These are phyloP conservation scores for Colletotrichum nymphaeae DNA, from an alignment of 2,329 filamentous ascomycete species.

Conservation along the genomic window DNA sequence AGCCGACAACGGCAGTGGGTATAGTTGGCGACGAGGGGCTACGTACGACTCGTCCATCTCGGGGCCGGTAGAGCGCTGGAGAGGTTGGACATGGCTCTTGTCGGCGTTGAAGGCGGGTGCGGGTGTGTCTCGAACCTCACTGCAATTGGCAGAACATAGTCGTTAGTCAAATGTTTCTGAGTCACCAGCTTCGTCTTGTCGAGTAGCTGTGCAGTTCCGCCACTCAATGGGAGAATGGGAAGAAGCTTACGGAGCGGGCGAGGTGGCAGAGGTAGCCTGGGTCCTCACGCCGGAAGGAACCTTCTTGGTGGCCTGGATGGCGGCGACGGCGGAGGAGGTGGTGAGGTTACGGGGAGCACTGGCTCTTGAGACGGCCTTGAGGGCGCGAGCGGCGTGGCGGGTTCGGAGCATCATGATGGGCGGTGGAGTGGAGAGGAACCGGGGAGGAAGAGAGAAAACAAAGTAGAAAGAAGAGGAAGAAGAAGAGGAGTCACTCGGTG, in stretches of 20 bases:
- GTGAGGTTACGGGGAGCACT: constrained; percentile 52
- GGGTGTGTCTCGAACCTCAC: constrained; percentile 68
- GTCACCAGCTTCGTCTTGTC: not conserved
- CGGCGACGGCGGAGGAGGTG: constrained; percentile 50
- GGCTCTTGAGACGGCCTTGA: constrained; percentile 55
- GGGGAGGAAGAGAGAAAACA: constrained; percentile 14
- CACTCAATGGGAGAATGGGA: not conserved
- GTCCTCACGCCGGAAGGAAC: constrained; percentile 55
- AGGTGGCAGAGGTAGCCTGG: constrained; percentile 60
- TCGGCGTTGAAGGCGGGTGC: constrained; percentile 70
- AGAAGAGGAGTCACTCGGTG: constrained; percentile 26
- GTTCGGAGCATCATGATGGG: constrained; percentile 58
- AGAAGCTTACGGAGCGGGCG: constrained; percentile 64
- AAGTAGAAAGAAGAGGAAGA: constrained; percentile 15
- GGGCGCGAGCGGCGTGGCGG: constrained; percentile 59
- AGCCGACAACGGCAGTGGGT: constrained; percentile 26
- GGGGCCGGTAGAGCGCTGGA: constrained; percentile 68
- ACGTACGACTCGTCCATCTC: constrained; percentile 87
- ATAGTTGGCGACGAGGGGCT: constrained; percentile 8
- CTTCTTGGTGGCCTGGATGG: constrained; percentile 52
- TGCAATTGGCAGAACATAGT: constrained; percentile 43
- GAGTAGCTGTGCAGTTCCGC: not conserved
- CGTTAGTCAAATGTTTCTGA: constrained; percentile 37
- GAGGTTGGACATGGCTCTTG: constrained; percentile 74
- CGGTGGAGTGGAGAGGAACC: constrained; percentile 29